A percentile compares a stretch with the other conserved stretches of the same genome.
Conservation (phyloP, 2,329 filamentous ascomycete species). For the Cladosporium colombiae region DNA sequence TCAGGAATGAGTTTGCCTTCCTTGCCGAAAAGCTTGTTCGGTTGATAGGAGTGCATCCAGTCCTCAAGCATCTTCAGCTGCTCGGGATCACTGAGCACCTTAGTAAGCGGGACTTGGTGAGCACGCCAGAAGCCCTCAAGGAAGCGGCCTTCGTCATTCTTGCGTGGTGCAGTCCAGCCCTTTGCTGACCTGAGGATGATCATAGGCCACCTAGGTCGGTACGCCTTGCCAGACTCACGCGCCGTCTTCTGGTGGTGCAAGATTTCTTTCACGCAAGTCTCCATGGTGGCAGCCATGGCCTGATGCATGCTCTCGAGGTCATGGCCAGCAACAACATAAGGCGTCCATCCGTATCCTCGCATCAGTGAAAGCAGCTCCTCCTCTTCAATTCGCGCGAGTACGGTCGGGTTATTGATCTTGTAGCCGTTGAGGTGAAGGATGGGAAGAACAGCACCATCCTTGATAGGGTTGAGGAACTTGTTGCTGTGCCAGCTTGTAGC, state of each 20-base stretch:
- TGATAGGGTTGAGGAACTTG: constrained; percentile 79
- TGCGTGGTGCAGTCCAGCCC: constrained; percentile 75
- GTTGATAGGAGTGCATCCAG: constrained; percentile 77
- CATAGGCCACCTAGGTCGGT: constrained; percentile 76
- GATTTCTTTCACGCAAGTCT: constrained; percentile 72
- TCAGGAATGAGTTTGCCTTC: constrained; percentile 64
- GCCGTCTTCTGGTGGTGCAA: constrained; percentile 68
- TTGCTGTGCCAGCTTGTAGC: constrained; percentile 81
- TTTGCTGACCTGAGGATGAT: constrained; percentile 75
- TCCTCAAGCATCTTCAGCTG: constrained; percentile 69
- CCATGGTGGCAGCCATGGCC: constrained; percentile 75
- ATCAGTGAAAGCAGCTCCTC: constrained; percentile 71
- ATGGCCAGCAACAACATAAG: constrained; percentile 77
- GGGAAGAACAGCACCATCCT: constrained; percentile 74
- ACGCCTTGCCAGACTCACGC: constrained; percentile 67
- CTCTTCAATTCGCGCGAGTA: constrained; percentile 72
- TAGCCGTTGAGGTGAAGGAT: constrained; percentile 80
- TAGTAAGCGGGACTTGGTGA: constrained; percentile 75
- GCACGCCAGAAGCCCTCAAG: constrained; percentile 77
- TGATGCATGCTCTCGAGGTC: constrained; percentile 76
- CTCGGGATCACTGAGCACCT: constrained; percentile 62
- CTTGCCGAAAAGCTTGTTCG: constrained; percentile 68
- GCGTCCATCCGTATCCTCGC: constrained; percentile 73
- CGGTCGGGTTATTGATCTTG: constrained; percentile 80
- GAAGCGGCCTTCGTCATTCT: constrained; percentile 65